Evolutionary conservation across 2,329 filamentous ascomycete species (phyloP), one percentile per base, ranked within the genome.

Genomic region (Phaeoacremonium minimum): DNA sequence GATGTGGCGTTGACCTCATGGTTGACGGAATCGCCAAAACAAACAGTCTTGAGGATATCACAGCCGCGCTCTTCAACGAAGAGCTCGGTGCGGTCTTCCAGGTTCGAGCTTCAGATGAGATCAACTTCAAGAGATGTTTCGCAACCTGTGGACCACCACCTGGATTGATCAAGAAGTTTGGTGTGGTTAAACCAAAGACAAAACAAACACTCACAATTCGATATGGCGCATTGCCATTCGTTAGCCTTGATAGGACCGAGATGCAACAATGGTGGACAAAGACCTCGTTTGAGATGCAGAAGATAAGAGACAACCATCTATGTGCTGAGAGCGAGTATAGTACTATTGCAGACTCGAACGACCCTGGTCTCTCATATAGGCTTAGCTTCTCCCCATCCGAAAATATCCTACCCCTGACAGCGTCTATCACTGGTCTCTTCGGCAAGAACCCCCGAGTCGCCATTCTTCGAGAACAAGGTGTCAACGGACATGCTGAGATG

Each of bases 401-500:
- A 44, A 84, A 78, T 47, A 83, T 84, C 40, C 64, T 91, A 32
- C 85, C 87, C 15, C 62, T 87, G 43, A 74, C 78, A 43, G 71
- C 78, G 4, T 77, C 74, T 42, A 64, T 88, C 39, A 74, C 77
- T 28, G 53, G 51, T 8, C 49, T 62, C 40, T 77, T 88, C 55
- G 72, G 71, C 44, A 75, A 68, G 49, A 51, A 58, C 61, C 85
- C 86, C 2, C 80, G 82, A 19, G 90, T 98, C 16, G 93, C 93
- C 30, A 95, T 98, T 49, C 79, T 98, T 15, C 78, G 93, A 55
- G 93, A 97, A 61, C 89, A 96, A 60, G 93, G 93, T 58, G 87
- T 95, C 48, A 97, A 98, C 64, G 87, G 90, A 29, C 80, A 96
- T 52, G 83, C 88, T n/a, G 93, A 98, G 61, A 95, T 98, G 87